phyloP scores from a whole-genome alignment of 495 filamentous ascomycete species.

The Trichoderma reesei region DNA sequence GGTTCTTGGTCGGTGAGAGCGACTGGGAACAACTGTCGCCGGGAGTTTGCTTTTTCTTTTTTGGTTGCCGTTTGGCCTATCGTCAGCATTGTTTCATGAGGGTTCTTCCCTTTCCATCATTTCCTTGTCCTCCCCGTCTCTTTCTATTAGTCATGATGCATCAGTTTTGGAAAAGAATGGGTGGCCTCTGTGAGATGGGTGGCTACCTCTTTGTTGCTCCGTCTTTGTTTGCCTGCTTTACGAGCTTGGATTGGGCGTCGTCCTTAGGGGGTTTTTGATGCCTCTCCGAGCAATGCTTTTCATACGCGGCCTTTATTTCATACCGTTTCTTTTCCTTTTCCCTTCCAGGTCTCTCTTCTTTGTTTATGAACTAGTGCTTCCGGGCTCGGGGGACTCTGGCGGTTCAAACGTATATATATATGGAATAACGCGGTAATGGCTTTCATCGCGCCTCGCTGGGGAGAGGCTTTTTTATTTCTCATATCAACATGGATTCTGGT shows the following conservation, averaged over 20 bases:
- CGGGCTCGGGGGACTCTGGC: neutral
- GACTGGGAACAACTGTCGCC: conserved; percentile 9
- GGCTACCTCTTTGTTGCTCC: neutral
- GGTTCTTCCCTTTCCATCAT: neutral
- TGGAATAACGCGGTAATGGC: neutral
- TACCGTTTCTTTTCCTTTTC: neutral
- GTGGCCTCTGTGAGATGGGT: neutral
- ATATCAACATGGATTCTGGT: no score
- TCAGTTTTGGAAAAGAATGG: neutral
- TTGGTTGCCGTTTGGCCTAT: neutral
- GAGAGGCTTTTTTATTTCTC: no score
- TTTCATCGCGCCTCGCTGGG: neutral
- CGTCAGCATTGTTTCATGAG: neutral
- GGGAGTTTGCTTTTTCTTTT: neutral
- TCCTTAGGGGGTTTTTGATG: no score
- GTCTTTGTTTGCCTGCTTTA: neutral
- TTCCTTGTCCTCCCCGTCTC: neutral
- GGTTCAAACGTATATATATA: neutral
- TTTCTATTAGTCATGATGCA: neutral
- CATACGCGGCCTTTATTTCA: neutral
- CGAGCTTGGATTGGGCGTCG: no score
- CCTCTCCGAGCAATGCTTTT: neutral
- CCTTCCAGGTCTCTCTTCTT: neutral
- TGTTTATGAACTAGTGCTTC: neutral
- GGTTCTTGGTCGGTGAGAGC: conserved; percentile 12